Base-by-base conservation (phyloP, 305 asterid species). In the Stenogyne calaminthoides region DNA sequence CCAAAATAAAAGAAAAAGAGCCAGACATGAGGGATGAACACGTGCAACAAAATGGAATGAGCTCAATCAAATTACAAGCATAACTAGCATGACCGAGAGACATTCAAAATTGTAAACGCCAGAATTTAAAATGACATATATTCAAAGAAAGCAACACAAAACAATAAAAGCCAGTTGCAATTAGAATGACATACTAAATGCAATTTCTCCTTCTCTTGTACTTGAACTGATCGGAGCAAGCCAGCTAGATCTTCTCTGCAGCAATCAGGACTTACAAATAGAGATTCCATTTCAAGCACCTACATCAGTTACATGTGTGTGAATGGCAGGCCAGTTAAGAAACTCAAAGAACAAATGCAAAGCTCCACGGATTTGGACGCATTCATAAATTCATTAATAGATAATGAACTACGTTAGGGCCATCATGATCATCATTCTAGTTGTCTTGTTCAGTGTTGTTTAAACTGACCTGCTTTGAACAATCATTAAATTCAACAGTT, bases 191-290 rank as follows among this genome's bases (percentile, higher is more conserved):
- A 64, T 88, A 93, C 98, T 78, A 89, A 77, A 70, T 94, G 87
- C 83, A 94, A 82, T 84, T 94, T 94, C 86, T 86, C 88, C 87
- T 94, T 94, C 79, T 94, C 99, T 71, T 84, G 87, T 64, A 80
- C 84, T 85, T 94, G 99, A 80, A 91, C 86, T 42, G 96, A 92
- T 86, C 82, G 86, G 64, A 94, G 91, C 80, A 94, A 66, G 60
- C 47, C 60, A 74, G 97, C 91, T 74, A 92, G 82, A 84, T 94
- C 99, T 76, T 85, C 95, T 72, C 98, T 86, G 86, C 78, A 73
- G 77, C 77, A 84, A 82, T 86, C 92, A 11, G 97, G 88, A 80
- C 86, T 82, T 72, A 81, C 80, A 77, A 94, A 88, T 27, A 80
- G 78, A 60, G 92, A 85, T 78, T 91, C 98, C 81, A 91, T 66